These are phyloP conservation scores for Oryza longistaminata DNA, from an alignment of 176 grass and related monocot genomes.

Conservation along the genomic window DNA sequence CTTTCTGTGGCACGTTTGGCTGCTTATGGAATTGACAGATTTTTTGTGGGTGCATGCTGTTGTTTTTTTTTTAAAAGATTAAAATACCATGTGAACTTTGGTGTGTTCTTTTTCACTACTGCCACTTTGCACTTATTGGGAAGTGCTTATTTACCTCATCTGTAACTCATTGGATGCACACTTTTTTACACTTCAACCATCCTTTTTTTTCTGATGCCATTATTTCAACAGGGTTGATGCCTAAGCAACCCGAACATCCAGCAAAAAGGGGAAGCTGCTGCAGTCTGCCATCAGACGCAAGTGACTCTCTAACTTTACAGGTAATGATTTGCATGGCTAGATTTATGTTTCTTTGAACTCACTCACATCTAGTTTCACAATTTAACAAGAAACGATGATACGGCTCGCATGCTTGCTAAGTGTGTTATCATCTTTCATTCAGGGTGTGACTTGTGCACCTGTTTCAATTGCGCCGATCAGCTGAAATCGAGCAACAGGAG, in stretches of 20 bases:
- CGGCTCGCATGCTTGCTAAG: not conserved
- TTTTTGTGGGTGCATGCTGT: conserved; percentile 38
- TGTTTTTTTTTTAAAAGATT: not conserved
- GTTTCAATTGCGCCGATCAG: conserved; percentile 74
- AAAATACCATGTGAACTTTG: conserved; percentile 25
- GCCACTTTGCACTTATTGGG: conserved; percentile 7
- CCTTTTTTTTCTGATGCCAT: conserved; percentile 29
- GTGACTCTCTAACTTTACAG: conserved; percentile 91
- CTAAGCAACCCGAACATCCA: conserved; percentile 36
- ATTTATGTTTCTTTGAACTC: conserved; percentile 30
- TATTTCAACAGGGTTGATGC: conserved; percentile 48
- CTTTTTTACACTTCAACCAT: conserved; percentile 10
- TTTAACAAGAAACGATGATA: not conserved
- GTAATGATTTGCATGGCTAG: conserved; percentile 48
- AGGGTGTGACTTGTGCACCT: conserved; percentile 98
- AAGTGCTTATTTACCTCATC: conserved; percentile 32
- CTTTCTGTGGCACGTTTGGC: conserved; percentile 15
- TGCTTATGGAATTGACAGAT: conserved; percentile 29
- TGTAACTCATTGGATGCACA: conserved; percentile 27
- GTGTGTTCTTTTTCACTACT: conserved; percentile 25
- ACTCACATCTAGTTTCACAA: not conserved
- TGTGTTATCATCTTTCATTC: conserved; percentile 25
- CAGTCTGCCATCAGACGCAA: conserved; percentile 70
- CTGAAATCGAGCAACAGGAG: conserved; percentile 60
- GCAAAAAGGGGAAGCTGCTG: conserved; percentile 59